Evolutionary conservation across 1,139 yeast species (phyloP), one percentile per base, ranked within the genome.

Genomic region (Magnusiomyces ingens): DNA sequence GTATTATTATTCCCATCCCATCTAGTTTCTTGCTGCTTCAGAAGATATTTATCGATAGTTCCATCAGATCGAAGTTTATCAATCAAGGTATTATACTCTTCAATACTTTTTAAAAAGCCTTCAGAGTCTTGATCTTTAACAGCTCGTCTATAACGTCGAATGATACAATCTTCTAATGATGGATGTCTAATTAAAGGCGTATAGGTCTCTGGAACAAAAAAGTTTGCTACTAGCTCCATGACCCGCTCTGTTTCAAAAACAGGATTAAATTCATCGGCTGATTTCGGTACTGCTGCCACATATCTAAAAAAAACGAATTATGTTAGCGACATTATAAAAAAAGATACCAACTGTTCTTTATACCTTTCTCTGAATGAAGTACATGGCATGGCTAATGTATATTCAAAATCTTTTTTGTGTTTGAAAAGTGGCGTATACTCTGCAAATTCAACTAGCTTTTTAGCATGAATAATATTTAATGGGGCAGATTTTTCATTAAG

Each of bases 191-290:
- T 62, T 54, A 65, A 52, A 48, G 64, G 19, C 68, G 76, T 65
- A 66, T 80, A 60, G 64, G 65, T 65, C 37, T 67, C 64, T 0
- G 84, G 82, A 22, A 81, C 69, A 59, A 72, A 80, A 3, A 71
- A 62, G 19, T 65, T 49, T 0, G 81, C 75, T 13, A 74, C 67
- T 48, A 77, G 62, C 56, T 78, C 82, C 75, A 82, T 78, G n/a
- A 73, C 63, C 52, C 74, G 79, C 21, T 85, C 86, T 49, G 89
- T 77, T 63, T 90, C 96, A 49, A 75, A 77, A 58, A 85, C 72
- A 2, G 96, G 93, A 62, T 86, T 83, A 56, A 84, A 73, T 58
- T 81, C 86, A 52, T 79, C 78, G 2, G 56, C 57, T 29, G 52
- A 48, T 36, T 55, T 55, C 2, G 57, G 57, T 19, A 26, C 38